Evolutionary conservation across 129 eudicot genomes (phyloP).

Genomic region (Centaurea solstitialis): DNA sequence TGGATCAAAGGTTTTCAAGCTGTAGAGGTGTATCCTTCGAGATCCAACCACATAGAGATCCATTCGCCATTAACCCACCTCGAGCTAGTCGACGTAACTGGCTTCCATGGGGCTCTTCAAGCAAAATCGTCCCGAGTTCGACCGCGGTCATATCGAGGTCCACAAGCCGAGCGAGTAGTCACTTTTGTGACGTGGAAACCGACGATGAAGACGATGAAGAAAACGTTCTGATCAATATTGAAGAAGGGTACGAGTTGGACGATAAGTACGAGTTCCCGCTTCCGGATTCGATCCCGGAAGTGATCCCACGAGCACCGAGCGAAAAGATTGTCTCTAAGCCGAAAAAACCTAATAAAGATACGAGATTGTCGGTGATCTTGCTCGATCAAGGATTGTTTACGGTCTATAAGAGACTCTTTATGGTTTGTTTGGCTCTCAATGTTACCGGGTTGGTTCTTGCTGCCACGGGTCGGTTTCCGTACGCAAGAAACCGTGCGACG

Average conservation of each 20-base stretch:
- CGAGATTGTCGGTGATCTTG: slow-evolving; percentile 62
- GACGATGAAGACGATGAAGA: slow-evolving; percentile 38
- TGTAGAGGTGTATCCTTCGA: slow-evolving; percentile 77
- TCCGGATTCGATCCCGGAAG: slow-evolving; percentile 10
- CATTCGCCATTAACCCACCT: slow-evolving; percentile 43
- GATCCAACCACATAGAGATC: slow-evolving; percentile 60
- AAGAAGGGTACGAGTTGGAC: slow-evolving; percentile 42
- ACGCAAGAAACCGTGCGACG: slow-evolving; percentile 55
- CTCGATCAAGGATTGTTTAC: slow-evolving; percentile 83
- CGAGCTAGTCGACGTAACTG: slow-evolving; percentile 31
- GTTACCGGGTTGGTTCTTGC: slow-evolving; percentile 56
- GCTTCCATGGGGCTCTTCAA: slow-evolving; percentile 55
- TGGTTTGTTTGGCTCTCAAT: slow-evolving; percentile 48
- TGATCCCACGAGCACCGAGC: slow-evolving; percentile 24
- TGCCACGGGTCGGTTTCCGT: slow-evolving; percentile 46
- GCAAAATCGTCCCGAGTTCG: slow-evolving; percentile 41
- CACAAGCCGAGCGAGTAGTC: slow-evolving; percentile 59
- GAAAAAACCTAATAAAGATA: slow-evolving; percentile 30
- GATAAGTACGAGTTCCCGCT: background rate
- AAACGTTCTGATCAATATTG: slow-evolving; percentile 34
- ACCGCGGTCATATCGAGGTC: slow-evolving; percentile 28
- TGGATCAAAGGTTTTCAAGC: slow-evolving; percentile 58
- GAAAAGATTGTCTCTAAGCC: slow-evolving; percentile 21
- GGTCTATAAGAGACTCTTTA: slow-evolving; percentile 62
- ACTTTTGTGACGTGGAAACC: slow-evolving; percentile 61